These are phyloP conservation scores for Vanderwaltozyma verrucispora DNA, from an alignment of 805 yeast species.

Conservation along the genomic window DNA sequence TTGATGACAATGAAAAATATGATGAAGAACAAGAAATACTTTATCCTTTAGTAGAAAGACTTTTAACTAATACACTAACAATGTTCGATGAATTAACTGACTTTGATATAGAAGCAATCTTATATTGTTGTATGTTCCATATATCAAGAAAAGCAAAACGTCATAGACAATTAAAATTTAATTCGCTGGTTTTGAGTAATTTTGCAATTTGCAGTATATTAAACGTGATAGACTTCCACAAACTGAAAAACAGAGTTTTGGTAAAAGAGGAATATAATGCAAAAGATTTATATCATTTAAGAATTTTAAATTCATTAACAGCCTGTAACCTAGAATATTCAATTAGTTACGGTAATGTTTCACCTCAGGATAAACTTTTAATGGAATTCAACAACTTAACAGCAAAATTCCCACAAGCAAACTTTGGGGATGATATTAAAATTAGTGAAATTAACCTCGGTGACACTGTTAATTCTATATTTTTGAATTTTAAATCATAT, in stretches of 20 bases:
- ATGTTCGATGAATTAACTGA: conserved; percentile 45
- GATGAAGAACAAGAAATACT: conserved; percentile 38
- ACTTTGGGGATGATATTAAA: conserved; percentile 45
- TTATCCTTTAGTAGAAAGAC: conserved; percentile 38
- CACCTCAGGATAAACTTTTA: conserved; percentile 17
- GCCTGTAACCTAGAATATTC: conserved; percentile 43
- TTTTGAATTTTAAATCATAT: conserved; percentile 20
- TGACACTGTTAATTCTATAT: conserved; percentile 23
- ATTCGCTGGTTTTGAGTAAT: conserved; percentile 43
- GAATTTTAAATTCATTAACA: conserved; percentile 44
- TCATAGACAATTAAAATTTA: conserved; percentile 38
- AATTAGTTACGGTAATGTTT: conserved; percentile 36
- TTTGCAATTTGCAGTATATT: conserved; percentile 42
- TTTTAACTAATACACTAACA: conserved; percentile 38
- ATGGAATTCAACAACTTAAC: conserved; percentile 35
- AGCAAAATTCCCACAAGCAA: conserved; percentile 39
- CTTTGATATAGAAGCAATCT: conserved; percentile 50
- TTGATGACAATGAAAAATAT: conserved; percentile 42
- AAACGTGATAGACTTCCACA: conserved; percentile 36
- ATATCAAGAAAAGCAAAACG: conserved; percentile 41
- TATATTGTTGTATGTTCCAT: conserved; percentile 44
- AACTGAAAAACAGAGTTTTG: conserved; percentile 32
- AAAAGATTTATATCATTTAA: conserved; percentile 40
- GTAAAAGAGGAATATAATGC: conserved; percentile 19
- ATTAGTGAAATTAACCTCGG: conserved; percentile 40